Evolutionary conservation across 2,329 filamentous ascomycete species (phyloP), one percentile per base, ranked within the genome.

Genomic region (Plectosphaerella plurivora): DNA sequence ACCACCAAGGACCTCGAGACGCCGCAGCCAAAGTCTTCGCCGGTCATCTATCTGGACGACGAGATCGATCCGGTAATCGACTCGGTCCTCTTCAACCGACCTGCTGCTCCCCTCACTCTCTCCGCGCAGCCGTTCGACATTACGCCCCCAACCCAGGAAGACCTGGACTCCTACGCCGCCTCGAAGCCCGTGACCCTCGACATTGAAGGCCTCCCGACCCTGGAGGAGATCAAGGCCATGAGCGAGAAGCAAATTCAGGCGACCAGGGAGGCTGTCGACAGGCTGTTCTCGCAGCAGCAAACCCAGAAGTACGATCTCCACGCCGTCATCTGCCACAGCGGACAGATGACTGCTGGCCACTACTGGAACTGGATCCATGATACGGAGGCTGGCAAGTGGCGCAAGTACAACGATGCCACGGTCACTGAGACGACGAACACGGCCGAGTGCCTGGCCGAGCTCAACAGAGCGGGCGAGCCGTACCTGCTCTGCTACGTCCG

Each of bases 301-400:
- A 74, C 83, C 24, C 74, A 89, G 46, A 82, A 86, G 11, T 99
- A 97, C 67, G 84, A 84, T 14, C 81, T 99, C 5, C 92, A 97
- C 60, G 90, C 93, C 0, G 88, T 97, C 33, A 96, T 99, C 63
- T 93, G 96, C 61, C 94, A 99, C 66, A 86, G 88, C 18, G 89
- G 89, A 33, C 76, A 77, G 60, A 78, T 86, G 41, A 80, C 77
- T 45, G 86, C 86, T 45, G 94, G 94, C 0, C 94, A 99, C 68
- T 99, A 97, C 72, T 97, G 91, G 87, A 91, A 97, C 45, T 97
- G 92, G 80, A 95, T 99, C 57, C 89, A 86, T 63, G 94, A 97
- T 71, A 96, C 96, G 67, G 81, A 86, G 58, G 47, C 49, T 7
- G 81, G 83, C 46, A 75, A 92, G 18, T 99, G 94, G 92, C 86